A percentile compares a stretch with the other conserved stretches of the same genome.
These are phyloP conservation scores for Rutstroemia sydowiana DNA, from an alignment of 2,329 filamentous ascomycete species.

Conservation along the genomic window DNA sequence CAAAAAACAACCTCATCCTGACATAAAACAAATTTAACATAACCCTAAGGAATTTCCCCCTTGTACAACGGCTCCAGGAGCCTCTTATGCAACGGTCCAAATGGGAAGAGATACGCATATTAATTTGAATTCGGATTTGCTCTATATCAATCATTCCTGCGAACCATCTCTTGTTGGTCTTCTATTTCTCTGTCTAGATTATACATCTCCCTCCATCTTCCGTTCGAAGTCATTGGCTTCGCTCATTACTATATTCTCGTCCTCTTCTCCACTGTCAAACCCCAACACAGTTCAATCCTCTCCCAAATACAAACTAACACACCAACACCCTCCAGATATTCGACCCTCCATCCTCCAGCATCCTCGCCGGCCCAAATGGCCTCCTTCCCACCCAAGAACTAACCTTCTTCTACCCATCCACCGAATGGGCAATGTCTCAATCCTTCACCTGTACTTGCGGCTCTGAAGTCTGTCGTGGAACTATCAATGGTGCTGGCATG, in stretches of 20 bases:
- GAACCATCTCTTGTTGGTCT: constrained; percentile 54
- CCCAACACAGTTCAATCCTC: background rate
- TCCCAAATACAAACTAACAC: background rate
- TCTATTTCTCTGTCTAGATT: background rate
- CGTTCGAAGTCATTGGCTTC: background rate
- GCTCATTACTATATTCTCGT: background rate
- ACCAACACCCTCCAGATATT: constrained; percentile 41
- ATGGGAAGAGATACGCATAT: constrained; percentile 48
- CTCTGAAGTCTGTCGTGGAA: constrained; percentile 48
- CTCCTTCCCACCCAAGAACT: constrained; percentile 50
- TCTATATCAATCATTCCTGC: constrained; percentile 64
- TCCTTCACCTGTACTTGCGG: constrained; percentile 61
- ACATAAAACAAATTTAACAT: background rate
- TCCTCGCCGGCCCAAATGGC: constrained; percentile 51
- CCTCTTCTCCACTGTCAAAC: background rate
- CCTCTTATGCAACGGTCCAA: constrained; percentile 60
- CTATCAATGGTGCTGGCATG: constrained; percentile 55
- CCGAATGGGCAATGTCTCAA: constrained; percentile 69
- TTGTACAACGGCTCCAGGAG: constrained; percentile 45
- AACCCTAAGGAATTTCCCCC: constrained; percentile 44
- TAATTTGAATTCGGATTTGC: constrained; percentile 56
- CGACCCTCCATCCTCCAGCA: constrained; percentile 47
- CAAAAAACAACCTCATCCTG: background rate
- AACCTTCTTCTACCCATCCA: constrained; percentile 70
- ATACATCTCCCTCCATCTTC: background rate